phyloP scores from a whole-genome alignment of 2,329 filamentous ascomycete genomes.

The Diaporthe citrichinensis region DNA sequence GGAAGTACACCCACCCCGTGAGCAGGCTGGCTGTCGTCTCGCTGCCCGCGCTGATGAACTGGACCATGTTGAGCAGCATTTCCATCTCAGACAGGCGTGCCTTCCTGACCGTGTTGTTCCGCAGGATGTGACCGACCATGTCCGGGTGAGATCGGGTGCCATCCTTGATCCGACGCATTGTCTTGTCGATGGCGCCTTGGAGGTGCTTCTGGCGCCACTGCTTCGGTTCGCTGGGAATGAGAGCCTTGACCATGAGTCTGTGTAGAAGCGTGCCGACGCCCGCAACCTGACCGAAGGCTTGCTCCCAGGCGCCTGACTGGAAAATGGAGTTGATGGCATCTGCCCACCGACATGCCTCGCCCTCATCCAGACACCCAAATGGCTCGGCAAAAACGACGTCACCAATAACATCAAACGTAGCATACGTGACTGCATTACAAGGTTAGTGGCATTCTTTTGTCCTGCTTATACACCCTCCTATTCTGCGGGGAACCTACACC shows the following conservation, averaged over 20 bases:
- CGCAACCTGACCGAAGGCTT: background rate
- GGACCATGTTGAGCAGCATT: background rate
- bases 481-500: background rate
- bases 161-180: background rate
- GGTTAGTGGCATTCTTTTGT: background rate
- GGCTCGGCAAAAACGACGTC: background rate
- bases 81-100: background rate
- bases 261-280: background rate
- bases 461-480: too few relatives aligned
- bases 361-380: background rate
- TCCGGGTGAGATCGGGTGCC: background rate
- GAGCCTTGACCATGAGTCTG: background rate
- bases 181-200: background rate
- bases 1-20: background rate
- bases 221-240: background rate
- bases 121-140: background rate
- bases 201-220: background rate
- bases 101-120: background rate
- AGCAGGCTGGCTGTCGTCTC: background rate
- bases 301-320: background rate
- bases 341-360: background rate
- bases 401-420: background rate
- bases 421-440: background rate
- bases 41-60: slow-evolving; percentile 3
- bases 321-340: background rate